Evolutionary conservation across 148 eudicot species (phyloP).

Genomic region (Rhododendron simsii): DNA sequence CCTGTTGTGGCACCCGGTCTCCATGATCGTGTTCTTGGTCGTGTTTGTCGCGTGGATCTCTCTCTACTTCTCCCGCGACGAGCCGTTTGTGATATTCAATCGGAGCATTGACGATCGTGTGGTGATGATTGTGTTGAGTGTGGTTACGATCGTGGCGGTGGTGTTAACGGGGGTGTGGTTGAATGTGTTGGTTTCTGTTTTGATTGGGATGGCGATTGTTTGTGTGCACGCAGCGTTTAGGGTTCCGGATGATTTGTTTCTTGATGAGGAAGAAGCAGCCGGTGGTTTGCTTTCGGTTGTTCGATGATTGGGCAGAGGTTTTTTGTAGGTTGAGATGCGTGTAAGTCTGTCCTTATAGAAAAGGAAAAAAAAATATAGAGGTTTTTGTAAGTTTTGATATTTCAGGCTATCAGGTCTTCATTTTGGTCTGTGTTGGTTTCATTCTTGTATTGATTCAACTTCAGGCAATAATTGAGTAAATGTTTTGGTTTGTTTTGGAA

Average conservation of each 20-base stretch:
- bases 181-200: slow-evolving; percentile 37
- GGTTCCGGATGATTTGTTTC: slow-evolving; percentile 37
- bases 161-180: slow-evolving; percentile 34
- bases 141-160: slow-evolving; percentile 32
- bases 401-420: not conserved
- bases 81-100: slow-evolving; percentile 15
- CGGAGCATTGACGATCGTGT: slow-evolving; percentile 33
- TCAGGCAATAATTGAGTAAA: not conserved
- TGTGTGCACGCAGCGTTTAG: slow-evolving; percentile 38
- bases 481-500: not conserved
- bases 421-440: not conserved
- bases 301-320: not conserved
- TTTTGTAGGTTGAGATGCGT: not conserved
- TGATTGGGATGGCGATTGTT: slow-evolving; percentile 17
- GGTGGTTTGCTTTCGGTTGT: slow-evolving; percentile 27
- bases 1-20: slow-evolving; percentile 41
- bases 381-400: not conserved
- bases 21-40: slow-evolving; percentile 41
- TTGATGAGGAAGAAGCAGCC: slow-evolving; percentile 33
- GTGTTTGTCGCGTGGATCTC: slow-evolving; percentile 36
- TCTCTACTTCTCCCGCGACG: slow-evolving; percentile 38
- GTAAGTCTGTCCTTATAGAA: not conserved
- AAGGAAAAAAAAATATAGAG: not conserved
- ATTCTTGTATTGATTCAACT: not conserved
- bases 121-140: slow-evolving; percentile 15